Evolutionary conservation across 129 eudicot species (phyloP), one percentile per base, ranked within the genome.

Genomic region (Daucus carota): DNA sequence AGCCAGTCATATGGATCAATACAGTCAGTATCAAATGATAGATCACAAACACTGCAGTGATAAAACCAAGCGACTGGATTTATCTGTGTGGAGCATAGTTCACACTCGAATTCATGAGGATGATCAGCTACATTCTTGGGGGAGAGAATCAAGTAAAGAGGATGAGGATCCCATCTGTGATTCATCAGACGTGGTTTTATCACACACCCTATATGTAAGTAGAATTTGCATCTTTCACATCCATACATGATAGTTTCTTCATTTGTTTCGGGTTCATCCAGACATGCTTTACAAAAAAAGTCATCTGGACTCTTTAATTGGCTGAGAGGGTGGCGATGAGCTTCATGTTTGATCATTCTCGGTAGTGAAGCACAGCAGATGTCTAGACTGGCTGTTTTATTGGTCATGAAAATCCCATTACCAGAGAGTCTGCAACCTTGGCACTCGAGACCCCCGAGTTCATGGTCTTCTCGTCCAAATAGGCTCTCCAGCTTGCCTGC

Each of bases 241-340:
- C 65, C 31, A 24, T 22, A 59, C 4, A 59, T 26, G 66, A 59
- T 7, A 59, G 29, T 2, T 3, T 47, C 54, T 47, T 3, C 17
- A 0, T 15, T 22, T 0, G 10, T 0, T 59, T 2, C 3, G 24
- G 0, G 0, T 0, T n/a, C 3, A n/a, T 6, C 0, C 10, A 0
- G 0, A 24, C 66, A 59, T 59, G 66, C 66, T n/a, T 59, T 24
- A 32, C 66, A 59, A 26, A 20, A 22, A 26, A 14, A 0, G 17
- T 59, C 66, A 59, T 26, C 32, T 0, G 29, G 5, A 59, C 4
- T n/a, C 54, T 47, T 47, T 15, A 47, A 16, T 59, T 22, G 66
- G 66, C 8, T 26, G 4, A 59, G 66, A n/a, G 66, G 16, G 66
- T 59, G 66, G 1, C 32, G 26, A 26, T 59, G 66, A 59, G 11